phyloP scores from a whole-genome alignment of 148 eudicot species.

The Amaranthus palmeri region DNA sequence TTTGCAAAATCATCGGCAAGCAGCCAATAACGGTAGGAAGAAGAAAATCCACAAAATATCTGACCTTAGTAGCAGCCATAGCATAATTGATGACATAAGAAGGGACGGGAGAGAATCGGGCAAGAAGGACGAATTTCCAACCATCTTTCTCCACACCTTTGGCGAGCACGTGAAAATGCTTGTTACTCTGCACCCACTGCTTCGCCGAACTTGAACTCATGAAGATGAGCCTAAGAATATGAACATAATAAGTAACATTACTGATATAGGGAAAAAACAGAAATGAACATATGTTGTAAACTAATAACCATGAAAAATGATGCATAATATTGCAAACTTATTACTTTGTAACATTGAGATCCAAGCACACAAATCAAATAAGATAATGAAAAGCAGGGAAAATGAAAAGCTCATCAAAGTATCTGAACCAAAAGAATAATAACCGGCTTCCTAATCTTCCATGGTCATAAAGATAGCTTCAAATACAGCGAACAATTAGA shows the following conservation, averaged over 20 bases:
- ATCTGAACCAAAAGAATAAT: not conserved
- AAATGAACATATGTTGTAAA: not conserved
- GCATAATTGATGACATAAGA: constrained; percentile 84
- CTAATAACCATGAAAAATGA: not conserved
- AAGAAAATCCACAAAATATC: constrained; percentile 63
- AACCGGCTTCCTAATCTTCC: not conserved
- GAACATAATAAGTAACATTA: not conserved
- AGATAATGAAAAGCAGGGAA: not conserved
- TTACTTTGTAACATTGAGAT: not conserved
- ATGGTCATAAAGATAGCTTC: not conserved
- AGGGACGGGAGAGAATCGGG: constrained; percentile 87
- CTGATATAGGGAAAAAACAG: not conserved
- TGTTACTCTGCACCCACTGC: constrained; percentile 57
- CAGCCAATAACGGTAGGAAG: constrained; percentile 80
- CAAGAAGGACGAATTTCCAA: constrained; percentile 87
- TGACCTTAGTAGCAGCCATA: constrained; percentile 69
- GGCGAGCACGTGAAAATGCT: constrained; percentile 60
- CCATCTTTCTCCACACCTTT: constrained; percentile 87
- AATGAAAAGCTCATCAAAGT: not conserved
- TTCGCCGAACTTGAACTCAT: constrained; percentile 52
- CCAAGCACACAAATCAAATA: not conserved
- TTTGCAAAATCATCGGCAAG: constrained; percentile 90
- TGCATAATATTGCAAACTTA: not conserved
- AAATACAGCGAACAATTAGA: not conserved
- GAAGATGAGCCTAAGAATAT: constrained; percentile 51